phyloP scores from a whole-genome alignment of 2,329 filamentous ascomycete species.

The Raffaelea arxii region DNA sequence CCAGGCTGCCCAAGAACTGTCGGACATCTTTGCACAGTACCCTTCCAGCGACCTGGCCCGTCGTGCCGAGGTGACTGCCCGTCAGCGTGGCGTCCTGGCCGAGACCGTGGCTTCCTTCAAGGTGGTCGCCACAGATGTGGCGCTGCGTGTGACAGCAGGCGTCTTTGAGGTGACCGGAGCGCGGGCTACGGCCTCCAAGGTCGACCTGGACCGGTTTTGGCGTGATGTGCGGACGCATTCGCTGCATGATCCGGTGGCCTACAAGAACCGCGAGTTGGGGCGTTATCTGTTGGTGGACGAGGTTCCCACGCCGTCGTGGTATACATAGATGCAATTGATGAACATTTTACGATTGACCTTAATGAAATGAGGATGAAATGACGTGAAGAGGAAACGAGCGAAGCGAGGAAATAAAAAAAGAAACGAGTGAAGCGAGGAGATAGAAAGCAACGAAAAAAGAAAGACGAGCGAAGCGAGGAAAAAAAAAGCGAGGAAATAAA shows the following conservation, averaged over 20 bases:
- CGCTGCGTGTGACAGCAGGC: constrained; percentile 46
- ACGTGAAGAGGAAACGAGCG: no score
- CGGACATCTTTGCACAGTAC: constrained; percentile 35
- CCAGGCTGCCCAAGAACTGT: constrained; percentile 38
- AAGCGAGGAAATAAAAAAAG: no score
- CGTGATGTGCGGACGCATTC: constrained; percentile 56
- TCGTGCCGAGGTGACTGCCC: constrained; percentile 34
- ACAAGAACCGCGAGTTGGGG: constrained; percentile 55
- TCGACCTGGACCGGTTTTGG: constrained; percentile 57
- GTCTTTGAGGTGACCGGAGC: constrained; percentile 57
- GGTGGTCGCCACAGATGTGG: constrained; percentile 51
- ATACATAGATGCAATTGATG: constrained; percentile 30
- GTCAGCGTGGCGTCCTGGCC: constrained; percentile 48
- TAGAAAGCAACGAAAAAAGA: no score
- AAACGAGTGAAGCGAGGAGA: no score
- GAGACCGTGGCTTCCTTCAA: constrained; percentile 55
- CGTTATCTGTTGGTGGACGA: constrained; percentile 46
- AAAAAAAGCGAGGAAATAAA: no score
- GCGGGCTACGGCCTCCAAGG: constrained; percentile 45
- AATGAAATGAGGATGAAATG: not conserved
- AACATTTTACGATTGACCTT: not conserved
- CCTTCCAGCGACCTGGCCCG: no score
- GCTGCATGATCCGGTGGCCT: constrained; percentile 57
- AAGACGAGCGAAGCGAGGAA: no score
- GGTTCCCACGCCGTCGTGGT: constrained; percentile 50